Evolutionary conservation across 768 basidiomycete genomes (phyloP).

Genomic region (Leccinellum rugosiceps): DNA sequence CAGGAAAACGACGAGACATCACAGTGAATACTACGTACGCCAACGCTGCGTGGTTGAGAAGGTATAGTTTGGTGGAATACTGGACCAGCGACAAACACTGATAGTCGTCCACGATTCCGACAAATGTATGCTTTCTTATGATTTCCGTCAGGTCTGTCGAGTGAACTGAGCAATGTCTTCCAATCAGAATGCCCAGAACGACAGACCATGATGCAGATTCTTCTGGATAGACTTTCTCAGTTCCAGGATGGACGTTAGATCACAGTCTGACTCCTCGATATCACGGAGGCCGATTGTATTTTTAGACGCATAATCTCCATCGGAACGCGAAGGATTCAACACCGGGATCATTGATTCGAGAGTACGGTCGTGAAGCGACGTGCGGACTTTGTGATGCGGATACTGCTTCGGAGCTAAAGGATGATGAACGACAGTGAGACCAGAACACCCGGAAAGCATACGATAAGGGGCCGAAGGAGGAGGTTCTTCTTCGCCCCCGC

Average conservation of each 20-base stretch:
- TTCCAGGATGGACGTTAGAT: constrained; percentile 67
- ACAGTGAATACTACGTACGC: constrained; percentile 52
- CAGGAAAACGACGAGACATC: background rate
- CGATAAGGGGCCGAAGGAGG: constrained; percentile 26
- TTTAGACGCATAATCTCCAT: constrained; percentile 19
- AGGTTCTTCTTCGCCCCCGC: constrained; percentile 30
- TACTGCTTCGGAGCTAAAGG: constrained; percentile 45
- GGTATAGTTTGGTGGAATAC: constrained; percentile 82
- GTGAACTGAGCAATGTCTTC: background rate
- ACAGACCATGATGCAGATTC: constrained; percentile 67
- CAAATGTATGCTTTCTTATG: constrained; percentile 83
- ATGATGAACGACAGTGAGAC: constrained; percentile 1
- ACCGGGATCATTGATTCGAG: constrained; percentile 94
- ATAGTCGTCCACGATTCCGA: constrained; percentile 81
- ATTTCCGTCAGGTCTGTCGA: constrained; percentile 75
- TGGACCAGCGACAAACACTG: constrained; percentile 81
- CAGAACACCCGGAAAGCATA: constrained; percentile 4
- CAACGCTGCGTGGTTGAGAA: constrained; percentile 81
- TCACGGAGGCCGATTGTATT: constrained; percentile 38
- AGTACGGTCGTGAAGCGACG: constrained; percentile 82
- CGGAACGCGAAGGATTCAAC: constrained; percentile 47
- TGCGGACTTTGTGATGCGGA: constrained; percentile 90
- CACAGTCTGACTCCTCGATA: constrained; percentile 74
- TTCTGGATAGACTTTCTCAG: constrained; percentile 60
- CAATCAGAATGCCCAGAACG: background rate